Conservation (phyloP, 257 asterid species). For the Coffea canephora region DNA sequence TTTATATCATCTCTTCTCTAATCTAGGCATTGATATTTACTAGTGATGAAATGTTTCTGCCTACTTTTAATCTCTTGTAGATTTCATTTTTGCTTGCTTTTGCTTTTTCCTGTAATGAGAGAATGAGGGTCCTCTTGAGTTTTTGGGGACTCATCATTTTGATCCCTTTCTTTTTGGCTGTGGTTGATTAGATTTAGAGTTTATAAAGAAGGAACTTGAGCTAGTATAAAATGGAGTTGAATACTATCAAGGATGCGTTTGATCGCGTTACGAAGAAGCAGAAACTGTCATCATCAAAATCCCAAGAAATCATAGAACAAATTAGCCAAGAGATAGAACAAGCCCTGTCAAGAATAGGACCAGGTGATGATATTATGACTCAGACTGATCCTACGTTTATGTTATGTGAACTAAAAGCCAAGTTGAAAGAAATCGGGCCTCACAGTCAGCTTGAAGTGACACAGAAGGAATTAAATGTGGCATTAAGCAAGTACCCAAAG, state of each 20-base stretch:
- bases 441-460: constrained; percentile 73
- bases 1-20: not conserved
- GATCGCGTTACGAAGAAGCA: constrained; percentile 90
- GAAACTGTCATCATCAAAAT: constrained; percentile 66
- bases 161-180: constrained; percentile 32
- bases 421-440: constrained; percentile 68
- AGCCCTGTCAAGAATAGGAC: constrained; percentile 58
- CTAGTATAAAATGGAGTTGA: constrained; percentile 65
- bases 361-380: constrained; percentile 38
- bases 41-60: not conserved
- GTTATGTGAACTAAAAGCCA: constrained; percentile 60
- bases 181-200: constrained; percentile 10
- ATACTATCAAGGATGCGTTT: constrained; percentile 74
- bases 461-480: constrained; percentile 72
- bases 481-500: constrained; percentile 76
- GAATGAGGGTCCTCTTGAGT: not conserved
- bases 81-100: not conserved
- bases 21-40: not conserved
- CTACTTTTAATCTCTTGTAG: not conserved
- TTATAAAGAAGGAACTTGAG: constrained; percentile 23
- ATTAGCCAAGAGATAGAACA: constrained; percentile 69
- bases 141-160: not conserved
- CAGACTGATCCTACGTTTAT: constrained; percentile 46
- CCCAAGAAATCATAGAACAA: constrained; percentile 71
- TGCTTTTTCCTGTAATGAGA: not conserved